Evolutionary conservation across 106 monocot genomes (phyloP).

Genomic region (Amphibolis antarctica): DNA sequence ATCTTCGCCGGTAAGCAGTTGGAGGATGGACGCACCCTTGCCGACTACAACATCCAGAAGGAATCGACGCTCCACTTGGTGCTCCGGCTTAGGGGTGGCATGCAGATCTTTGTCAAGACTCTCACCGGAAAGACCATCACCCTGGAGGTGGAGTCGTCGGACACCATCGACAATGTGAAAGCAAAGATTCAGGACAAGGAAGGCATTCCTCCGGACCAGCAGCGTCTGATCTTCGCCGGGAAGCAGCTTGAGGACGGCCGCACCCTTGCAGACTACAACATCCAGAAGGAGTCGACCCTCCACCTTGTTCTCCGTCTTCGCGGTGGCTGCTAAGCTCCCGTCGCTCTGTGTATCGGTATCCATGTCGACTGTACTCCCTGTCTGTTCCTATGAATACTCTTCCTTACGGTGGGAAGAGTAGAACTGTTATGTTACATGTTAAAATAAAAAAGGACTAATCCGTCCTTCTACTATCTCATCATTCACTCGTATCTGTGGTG

Average conservation of each 20-base stretch:
- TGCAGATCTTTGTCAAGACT: slow-evolving; percentile 41
- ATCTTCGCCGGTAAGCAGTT: slow-evolving; percentile 37
- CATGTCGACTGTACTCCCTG: no score
- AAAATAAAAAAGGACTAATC: no score
- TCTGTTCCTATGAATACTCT: no score
- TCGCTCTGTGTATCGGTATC: no score
- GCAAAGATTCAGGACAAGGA: slow-evolving; percentile 45
- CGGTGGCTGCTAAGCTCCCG: slow-evolving; percentile 3
- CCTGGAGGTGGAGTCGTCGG: slow-evolving; percentile 31
- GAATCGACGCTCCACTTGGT: slow-evolving; percentile 47
- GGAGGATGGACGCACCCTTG: slow-evolving; percentile 27
- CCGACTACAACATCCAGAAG: slow-evolving; percentile 56
- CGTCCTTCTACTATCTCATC: no score
- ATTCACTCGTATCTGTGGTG: no score
- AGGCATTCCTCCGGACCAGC: slow-evolving; percentile 39
- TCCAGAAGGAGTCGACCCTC: slow-evolving; percentile 12
- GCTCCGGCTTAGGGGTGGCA: slow-evolving; percentile 28
- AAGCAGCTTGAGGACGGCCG: slow-evolving; percentile 34
- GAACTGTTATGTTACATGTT: no score
- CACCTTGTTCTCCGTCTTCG: slow-evolving; percentile 11
- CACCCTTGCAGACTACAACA: slow-evolving; percentile 10
- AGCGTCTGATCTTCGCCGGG: slow-evolving; percentile 31
- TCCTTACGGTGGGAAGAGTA: no score
- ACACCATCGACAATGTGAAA: slow-evolving; percentile 36
- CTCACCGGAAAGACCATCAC: slow-evolving; percentile 39